Evolutionary conservation across 108 stramenopile genomes (phyloP).

Genomic region (Stephanodiscus triporus): DNA sequence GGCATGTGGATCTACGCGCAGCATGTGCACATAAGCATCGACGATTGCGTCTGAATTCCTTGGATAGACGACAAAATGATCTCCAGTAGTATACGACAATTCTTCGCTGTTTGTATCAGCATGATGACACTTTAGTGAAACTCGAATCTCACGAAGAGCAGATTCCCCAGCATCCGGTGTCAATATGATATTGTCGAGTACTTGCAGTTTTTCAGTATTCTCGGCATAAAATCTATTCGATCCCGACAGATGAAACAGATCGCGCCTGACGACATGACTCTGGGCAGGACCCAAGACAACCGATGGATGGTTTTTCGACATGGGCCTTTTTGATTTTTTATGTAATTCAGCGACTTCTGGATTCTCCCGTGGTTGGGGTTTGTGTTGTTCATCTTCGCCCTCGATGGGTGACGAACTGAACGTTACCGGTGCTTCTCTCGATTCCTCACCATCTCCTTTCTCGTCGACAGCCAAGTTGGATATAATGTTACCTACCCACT

Average conservation of each 20-base stretch:
- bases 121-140: constrained; percentile 8
- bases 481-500: constrained; percentile 75
- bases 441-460: constrained; percentile 27
- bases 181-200: constrained; percentile 45
- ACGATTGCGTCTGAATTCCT: constrained; percentile 59
- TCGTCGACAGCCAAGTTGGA: constrained; percentile 27
- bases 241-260: constrained; percentile 53
- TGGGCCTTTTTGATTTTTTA: constrained; percentile 33
- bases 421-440: constrained; percentile 8
- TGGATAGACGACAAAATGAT: constrained; percentile 72
- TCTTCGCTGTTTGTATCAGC: constrained; percentile 5
- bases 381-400: neutral
- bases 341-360: no score
- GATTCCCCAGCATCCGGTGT: constrained; percentile 48
- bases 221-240: constrained; percentile 48
- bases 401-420: neutral
- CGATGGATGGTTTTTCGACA: constrained; percentile 48
- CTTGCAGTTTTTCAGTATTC: constrained; percentile 34
- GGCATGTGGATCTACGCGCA: constrained; percentile 62
- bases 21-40: constrained; percentile 50
- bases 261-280: constrained; percentile 35
- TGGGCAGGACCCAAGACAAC: constrained; percentile 35
- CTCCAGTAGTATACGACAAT: constrained; percentile 58
- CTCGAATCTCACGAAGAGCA: constrained; percentile 61
- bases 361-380: constrained; percentile 28